A percentile compares a stretch with the other conserved stretches of the same genome.
Conservation (phyloP, 2,329 filamentous ascomycete genomes). For the Paradendryphiella salina region DNA sequence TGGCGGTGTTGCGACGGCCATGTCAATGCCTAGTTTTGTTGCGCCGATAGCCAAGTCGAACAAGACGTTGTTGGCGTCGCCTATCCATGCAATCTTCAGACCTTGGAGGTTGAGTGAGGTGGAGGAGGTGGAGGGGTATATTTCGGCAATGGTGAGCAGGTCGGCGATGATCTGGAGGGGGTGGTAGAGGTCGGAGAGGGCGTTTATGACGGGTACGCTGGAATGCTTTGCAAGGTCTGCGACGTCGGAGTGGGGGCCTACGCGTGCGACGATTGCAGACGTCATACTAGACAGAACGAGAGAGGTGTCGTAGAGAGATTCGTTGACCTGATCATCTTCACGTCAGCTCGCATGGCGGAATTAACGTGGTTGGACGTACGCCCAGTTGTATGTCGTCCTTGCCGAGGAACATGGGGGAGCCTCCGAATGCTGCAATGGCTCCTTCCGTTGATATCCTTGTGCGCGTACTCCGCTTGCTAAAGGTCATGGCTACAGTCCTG, state of each 20-base stretch:
- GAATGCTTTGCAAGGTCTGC: constrained; percentile 54
- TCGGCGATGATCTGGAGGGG: constrained; percentile 94
- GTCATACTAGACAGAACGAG: constrained; percentile 82
- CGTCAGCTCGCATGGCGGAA: constrained; percentile 6
- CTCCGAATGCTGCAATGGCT: constrained; percentile 83
- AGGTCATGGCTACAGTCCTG: constrained; percentile 90
- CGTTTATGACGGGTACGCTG: constrained; percentile 56
- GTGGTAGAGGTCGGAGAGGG: constrained; percentile 85
- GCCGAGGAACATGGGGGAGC: constrained; percentile 94
- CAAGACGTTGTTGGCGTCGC: constrained; percentile 95
- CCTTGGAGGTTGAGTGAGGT: constrained; percentile 71
- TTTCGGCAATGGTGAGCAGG: constrained; percentile 85
- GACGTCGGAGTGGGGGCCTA: constrained; percentile 57
- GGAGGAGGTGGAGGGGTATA: constrained; percentile 59
- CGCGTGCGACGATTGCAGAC: constrained; percentile 54
- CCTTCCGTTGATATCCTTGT: constrained; percentile 93
- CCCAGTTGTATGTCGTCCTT: constrained; percentile 96
- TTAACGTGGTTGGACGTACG: constrained; percentile 53
- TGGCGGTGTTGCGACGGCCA: constrained; percentile 82
- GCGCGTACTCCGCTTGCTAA: constrained; percentile 92
- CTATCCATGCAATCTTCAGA: constrained; percentile 92
- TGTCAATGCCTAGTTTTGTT: constrained; percentile 81
- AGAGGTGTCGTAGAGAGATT: constrained; percentile 90
- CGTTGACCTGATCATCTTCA: constrained; percentile 67
- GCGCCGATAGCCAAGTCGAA: constrained; percentile 90